These are phyloP conservation scores for Fusarium secorum DNA, from an alignment of 2,329 filamentous ascomycete genomes.

Conservation along the genomic window DNA sequence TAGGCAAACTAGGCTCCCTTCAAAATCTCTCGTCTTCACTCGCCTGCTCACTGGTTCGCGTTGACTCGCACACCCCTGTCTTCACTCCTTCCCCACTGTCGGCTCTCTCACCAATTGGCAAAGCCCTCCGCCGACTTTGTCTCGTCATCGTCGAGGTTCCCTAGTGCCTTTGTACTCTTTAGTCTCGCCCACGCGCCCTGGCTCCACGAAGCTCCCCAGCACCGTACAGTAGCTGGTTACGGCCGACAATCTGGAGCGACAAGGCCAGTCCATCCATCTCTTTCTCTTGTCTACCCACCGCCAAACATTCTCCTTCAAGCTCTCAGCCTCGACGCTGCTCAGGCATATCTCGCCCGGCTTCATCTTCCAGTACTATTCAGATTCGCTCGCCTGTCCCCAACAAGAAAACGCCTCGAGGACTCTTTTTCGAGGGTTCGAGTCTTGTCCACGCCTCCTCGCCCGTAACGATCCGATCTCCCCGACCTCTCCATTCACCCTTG, in stretches of 20 bases:
- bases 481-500: conserved; percentile 29
- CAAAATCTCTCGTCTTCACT: conserved; percentile 29
- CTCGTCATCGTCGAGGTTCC: conserved; percentile 43
- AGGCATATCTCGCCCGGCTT: conserved; percentile 22
- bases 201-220: conserved; percentile 37
- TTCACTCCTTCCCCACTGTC: conserved; percentile 33
- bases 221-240: conserved; percentile 30
- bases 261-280: conserved; percentile 37
- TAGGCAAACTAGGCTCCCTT: conserved; percentile 19
- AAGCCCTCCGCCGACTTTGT: conserved; percentile 37
- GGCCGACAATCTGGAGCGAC: conserved; percentile 33
- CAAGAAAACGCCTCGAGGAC: neutral
- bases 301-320: conserved; percentile 37
- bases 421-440: neutral
- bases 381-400: conserved; percentile 6
- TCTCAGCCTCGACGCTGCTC: conserved; percentile 33
- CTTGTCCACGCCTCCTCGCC: conserved; percentile 8
- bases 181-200: conserved; percentile 39
- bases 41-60: conserved; percentile 29
- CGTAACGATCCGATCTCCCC: conserved; percentile 30
- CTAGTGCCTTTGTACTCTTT: conserved; percentile 39
- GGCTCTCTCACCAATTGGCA: conserved; percentile 40
- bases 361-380: conserved; percentile 7
- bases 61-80: conserved; percentile 37
- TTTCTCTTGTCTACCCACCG: conserved; percentile 35